Evolutionary conservation across 2,329 filamentous ascomycete species (phyloP).

Genomic region (Talaromyces pinophilus): DNA sequence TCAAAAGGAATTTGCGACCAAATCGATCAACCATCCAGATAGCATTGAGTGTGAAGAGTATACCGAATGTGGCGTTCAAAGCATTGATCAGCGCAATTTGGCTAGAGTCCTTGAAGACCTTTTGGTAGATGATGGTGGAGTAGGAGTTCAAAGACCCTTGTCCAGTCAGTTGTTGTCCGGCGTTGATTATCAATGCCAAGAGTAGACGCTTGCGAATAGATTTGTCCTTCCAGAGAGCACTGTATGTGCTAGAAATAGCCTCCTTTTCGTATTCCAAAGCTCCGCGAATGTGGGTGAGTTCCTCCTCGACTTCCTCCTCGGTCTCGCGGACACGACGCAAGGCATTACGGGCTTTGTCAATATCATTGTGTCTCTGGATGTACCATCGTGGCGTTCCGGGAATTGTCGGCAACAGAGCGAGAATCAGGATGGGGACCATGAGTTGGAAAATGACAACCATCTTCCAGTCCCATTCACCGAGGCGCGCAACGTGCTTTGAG

Average conservation of each 20-base stretch:
- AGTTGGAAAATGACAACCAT: conserved; percentile 73
- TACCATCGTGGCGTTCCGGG: conserved; percentile 69
- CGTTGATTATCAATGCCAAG: conserved; percentile 67
- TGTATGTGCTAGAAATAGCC: conserved; percentile 63
- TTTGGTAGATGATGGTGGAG: conserved; percentile 72
- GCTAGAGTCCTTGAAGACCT: conserved; percentile 61
- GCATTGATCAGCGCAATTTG: conserved; percentile 73
- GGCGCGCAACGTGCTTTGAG: conserved; percentile 54
- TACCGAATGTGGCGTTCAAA: conserved; percentile 71
- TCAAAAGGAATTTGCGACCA: conserved; percentile 68
- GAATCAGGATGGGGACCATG: conserved; percentile 64
- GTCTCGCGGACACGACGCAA: conserved; percentile 64
- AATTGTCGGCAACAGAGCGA: conserved; percentile 63
- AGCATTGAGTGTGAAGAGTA: conserved; percentile 71
- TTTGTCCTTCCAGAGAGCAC: conserved; percentile 68
- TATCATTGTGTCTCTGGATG: conserved; percentile 61
- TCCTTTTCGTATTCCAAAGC: conserved; percentile 73
- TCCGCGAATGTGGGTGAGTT: conserved; percentile 65
- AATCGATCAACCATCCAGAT: conserved; percentile 73
- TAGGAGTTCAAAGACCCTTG: conserved; percentile 73
- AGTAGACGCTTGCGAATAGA: conserved; percentile 67
- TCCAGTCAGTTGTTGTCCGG: conserved; percentile 70
- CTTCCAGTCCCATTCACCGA: conserved; percentile 73
- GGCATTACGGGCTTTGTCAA: conserved; percentile 61
- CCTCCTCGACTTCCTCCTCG: conserved; percentile 66